These are phyloP conservation scores for Fusarium mexicanum DNA, from an alignment of 2,329 filamentous ascomycete genomes.

Conservation along the genomic window DNA sequence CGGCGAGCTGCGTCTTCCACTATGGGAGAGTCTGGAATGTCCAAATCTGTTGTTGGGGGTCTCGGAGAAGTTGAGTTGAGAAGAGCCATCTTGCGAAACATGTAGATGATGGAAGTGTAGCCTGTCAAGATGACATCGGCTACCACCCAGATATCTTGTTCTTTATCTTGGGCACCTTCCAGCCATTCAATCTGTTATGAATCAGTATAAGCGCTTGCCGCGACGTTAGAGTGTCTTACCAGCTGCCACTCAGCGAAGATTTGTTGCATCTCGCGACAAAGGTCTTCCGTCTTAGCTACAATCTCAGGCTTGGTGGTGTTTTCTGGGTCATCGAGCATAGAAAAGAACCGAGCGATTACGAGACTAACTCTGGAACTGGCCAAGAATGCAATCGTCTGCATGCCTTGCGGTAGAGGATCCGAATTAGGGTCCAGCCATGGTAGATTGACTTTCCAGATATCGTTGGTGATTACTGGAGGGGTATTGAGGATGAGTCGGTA, in stretches of 20 bases:
- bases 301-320: slow-evolving; percentile 35
- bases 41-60: slow-evolving; percentile 40
- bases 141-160: slow-evolving; percentile 42
- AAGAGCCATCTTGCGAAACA: slow-evolving; percentile 46
- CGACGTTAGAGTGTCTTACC: slow-evolving; percentile 5
- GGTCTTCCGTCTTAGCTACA: slow-evolving; percentile 40
- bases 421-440: slow-evolving; percentile 45
- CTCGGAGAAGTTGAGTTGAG: slow-evolving; percentile 42
- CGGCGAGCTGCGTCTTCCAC: slow-evolving; percentile 41
- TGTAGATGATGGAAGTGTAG: slow-evolving; percentile 47
- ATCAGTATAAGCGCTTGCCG: neutral
- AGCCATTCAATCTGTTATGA: slow-evolving; percentile 39
- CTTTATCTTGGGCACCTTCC: slow-evolving; percentile 21
- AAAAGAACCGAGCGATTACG: slow-evolving; percentile 45
- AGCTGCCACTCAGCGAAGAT: slow-evolving; percentile 45
- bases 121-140: slow-evolving; percentile 44
- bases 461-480: slow-evolving; percentile 42
- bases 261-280: slow-evolving; percentile 42
- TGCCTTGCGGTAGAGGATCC: slow-evolving; percentile 27
- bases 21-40: slow-evolving; percentile 44
- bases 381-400: slow-evolving; percentile 42
- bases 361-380: slow-evolving; percentile 44
- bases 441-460: slow-evolving; percentile 46
- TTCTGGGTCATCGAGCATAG: slow-evolving; percentile 39
- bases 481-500: slow-evolving; percentile 46